phyloP scores from a whole-genome alignment of 805 yeast species.

The Yamadazyma akitaensis region DNA sequence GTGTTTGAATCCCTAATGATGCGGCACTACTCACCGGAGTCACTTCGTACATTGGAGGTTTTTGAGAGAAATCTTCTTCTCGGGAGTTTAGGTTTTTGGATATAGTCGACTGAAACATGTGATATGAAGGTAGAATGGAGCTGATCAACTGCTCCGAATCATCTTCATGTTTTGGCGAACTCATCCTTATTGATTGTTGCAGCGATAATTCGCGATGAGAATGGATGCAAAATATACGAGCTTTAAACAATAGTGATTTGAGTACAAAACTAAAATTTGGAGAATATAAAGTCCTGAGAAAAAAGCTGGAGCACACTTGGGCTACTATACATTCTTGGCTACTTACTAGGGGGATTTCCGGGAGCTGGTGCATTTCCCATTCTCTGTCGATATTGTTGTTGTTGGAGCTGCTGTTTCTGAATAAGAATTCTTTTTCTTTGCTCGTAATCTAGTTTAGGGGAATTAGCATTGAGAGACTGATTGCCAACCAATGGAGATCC shows the following conservation, averaged over 20 bases:
- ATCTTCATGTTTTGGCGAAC: background rate
- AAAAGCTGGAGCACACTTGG: background rate
- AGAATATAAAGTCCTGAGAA: background rate
- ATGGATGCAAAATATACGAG: background rate
- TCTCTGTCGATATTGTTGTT: slow-evolving; percentile 8
- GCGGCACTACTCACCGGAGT: slow-evolving; percentile 19
- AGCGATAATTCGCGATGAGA: background rate
- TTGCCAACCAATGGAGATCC: slow-evolving; percentile 10
- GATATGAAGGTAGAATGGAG: slow-evolving; percentile 43
- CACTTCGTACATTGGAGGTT: slow-evolving; percentile 38
- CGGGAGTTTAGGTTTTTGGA: slow-evolving; percentile 34
- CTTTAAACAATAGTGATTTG: too few relatives aligned
- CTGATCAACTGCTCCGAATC: slow-evolving; percentile 19
- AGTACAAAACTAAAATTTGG: too few relatives aligned
- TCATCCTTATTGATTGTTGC: background rate
- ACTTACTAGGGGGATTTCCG: background rate
- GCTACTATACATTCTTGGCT: background rate
- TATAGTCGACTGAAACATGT: slow-evolving; percentile 43
- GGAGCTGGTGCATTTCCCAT: slow-evolving; percentile 1
- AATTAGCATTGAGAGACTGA: slow-evolving; percentile 20
- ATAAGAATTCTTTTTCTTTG: slow-evolving; percentile 35
- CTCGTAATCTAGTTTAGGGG: slow-evolving; percentile 33
- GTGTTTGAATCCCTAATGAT: slow-evolving; percentile 15
- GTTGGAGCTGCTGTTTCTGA: slow-evolving; percentile 27
- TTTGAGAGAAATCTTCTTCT: slow-evolving; percentile 37